Evolutionary conservation across 2,329 filamentous ascomycete genomes (phyloP).

Genomic region (Shiraia sp.): DNA sequence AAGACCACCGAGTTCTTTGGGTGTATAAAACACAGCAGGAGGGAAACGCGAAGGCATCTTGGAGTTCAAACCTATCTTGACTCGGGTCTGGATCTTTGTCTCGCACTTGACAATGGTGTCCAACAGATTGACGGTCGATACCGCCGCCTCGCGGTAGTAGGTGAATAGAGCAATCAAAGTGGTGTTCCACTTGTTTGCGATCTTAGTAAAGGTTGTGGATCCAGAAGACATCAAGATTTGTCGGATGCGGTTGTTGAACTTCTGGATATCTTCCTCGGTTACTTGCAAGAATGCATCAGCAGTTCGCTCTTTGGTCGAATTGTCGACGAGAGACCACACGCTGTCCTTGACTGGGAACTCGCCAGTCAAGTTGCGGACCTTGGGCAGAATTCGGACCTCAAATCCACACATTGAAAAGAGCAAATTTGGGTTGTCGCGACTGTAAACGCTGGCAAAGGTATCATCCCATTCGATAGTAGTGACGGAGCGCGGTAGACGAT

Average conservation of each 20-base stretch:
- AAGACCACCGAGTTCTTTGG: constrained; percentile 93
- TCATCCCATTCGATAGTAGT: constrained; percentile 99
- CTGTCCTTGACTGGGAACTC: constrained; percentile 98
- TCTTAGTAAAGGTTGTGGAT: constrained; percentile 99
- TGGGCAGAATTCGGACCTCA: constrained; percentile 93
- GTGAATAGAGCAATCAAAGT: constrained; percentile 96
- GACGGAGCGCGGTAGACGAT: constrained; percentile 87
- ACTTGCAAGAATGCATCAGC: constrained; percentile 97
- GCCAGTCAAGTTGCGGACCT: constrained; percentile 91
- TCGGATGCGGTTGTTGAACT: constrained; percentile 98
- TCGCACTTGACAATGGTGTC: constrained; percentile 99
- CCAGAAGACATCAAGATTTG: constrained; percentile 99
- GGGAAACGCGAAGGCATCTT: constrained; percentile 99
- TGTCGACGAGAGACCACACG: constrained; percentile 96
- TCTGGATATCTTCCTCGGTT: constrained; percentile 95
- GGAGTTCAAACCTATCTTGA: constrained; percentile 98
- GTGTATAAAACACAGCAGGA: constrained; percentile 97
- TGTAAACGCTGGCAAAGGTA: constrained; percentile 97
- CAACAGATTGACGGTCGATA: constrained; percentile 89
- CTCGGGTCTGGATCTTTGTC: constrained; percentile 97
- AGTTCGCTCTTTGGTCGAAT: constrained; percentile 93
- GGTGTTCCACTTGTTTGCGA: constrained; percentile 99
- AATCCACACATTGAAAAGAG: constrained; percentile 98
- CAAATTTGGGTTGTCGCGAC: constrained; percentile 93
- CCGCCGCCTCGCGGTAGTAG: constrained; percentile 96